Base-by-base conservation (phyloP, 495 filamentous ascomycete genomes). In the Xylaria castorea region DNA sequence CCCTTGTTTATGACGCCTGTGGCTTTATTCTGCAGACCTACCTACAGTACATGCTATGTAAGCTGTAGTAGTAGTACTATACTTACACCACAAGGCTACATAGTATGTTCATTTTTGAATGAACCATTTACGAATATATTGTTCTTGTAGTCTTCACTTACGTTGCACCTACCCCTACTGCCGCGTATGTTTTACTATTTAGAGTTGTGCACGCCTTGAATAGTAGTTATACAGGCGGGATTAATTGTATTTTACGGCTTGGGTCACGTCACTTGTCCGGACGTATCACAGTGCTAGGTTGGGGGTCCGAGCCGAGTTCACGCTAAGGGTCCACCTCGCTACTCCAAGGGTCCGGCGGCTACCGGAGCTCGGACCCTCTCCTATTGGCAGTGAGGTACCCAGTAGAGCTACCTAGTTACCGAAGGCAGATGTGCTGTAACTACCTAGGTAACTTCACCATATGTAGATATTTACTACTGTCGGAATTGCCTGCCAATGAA, bases 301-400 rank as follows among this genome's bases (percentile, higher is more conserved):
- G 55, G 55, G n/a, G 50, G 18, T 18, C 42, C n/a, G 25, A 2
- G n/a, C 11, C 51, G 55, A 11, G 32, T 1, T 60, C 18, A 36
- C 32, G 55, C 55, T 60, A 58, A n/a, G n/a, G 22, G 32, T 5
- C 32, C 30, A 38, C 22, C 9, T 27, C 25, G 63, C 27, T 51
- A 18, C 44, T 16, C 22, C 66, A 55, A 44, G 66, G 50, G 66
- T 68, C 36, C 48, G 66, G 66, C 66, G 66, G 66, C 8, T 68
- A 68, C 8, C 16, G 3, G 42, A 55, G 50, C 50, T 68, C 34
- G 64, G 50, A 68, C 66, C 32, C 32, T 18, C 48, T 57, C 48
- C 66, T 7, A 68, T 68, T 57, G 50, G 66, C 50, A 50, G 32
- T 57, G 50, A n/a, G 36, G 12, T 40, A 18, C 3, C n/a, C n/a